Percentiles rank a stretch among this genome's conserved stretches.
Conservation (phyloP, 352 stramenopile species). For the Phytopythium chamaehyphon region DNA sequence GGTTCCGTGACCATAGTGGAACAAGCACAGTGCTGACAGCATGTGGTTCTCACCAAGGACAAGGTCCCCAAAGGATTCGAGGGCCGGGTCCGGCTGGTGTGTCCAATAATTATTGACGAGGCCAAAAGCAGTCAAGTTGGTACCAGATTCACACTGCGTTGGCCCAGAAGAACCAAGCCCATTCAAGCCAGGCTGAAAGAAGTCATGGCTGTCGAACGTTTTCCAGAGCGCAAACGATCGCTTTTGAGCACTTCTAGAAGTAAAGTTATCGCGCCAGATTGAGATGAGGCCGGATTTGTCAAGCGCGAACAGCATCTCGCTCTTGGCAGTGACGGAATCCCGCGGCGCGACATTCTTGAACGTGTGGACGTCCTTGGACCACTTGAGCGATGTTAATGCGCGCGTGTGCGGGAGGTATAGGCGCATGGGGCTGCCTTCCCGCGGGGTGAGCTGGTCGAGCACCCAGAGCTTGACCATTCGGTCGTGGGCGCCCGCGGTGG, state of each 20-base stretch:
- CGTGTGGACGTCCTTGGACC: constrained; percentile 51
- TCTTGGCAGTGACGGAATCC: constrained; percentile 7
- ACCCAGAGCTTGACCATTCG: constrained; percentile 75
- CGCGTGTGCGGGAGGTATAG: constrained; percentile 59
- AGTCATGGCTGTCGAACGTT: constrained; percentile 36
- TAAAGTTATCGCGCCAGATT: constrained; percentile 72
- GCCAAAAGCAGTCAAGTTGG: constrained; percentile 14
- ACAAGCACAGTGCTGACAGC: constrained; percentile 59
- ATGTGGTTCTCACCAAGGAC: constrained; percentile 71
- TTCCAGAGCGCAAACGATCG: constrained; percentile 76
- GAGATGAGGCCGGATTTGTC: constrained; percentile 57
- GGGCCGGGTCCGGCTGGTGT: constrained; percentile 14
- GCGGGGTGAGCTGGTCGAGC: constrained; percentile 39
- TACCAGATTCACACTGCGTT: background rate
- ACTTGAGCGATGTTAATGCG: constrained; percentile 45
- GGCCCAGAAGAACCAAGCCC: background rate
- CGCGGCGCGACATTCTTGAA: constrained; percentile 21
- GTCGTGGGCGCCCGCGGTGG: constrained; percentile 52
- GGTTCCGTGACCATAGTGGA: constrained; percentile 63
- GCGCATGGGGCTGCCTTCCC: constrained; percentile 50
- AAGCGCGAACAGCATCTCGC: constrained; percentile 77
- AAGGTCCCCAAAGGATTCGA: constrained; percentile 40
- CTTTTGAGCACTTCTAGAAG: too few relatives aligned
- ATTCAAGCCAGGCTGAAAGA: constrained; percentile 6
- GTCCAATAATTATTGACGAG: constrained; percentile 38